Percentiles rank a stretch among this genome's conserved stretches.
phyloP scores from a whole-genome alignment of 768 basidiomycete genomes.

The Coprinopsis sp. region DNA sequence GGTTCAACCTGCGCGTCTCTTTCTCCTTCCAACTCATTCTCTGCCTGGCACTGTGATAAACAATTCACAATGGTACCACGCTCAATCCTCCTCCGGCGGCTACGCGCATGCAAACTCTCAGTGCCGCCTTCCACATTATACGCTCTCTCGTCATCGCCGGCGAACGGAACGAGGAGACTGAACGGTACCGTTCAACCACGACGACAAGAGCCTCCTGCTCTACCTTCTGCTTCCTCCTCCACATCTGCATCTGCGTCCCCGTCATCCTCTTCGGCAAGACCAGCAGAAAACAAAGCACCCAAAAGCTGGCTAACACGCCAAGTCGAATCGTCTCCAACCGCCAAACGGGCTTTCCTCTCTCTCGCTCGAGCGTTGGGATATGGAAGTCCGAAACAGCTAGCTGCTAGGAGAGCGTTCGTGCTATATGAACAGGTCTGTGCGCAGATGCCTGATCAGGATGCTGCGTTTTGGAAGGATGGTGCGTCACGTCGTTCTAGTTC shows the following conservation, averaged over 20 bases:
- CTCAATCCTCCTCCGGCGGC: slow-evolving; percentile 2
- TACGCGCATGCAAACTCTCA: background rate
- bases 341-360: slow-evolving; percentile 40
- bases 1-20: no score
- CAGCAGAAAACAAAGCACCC: slow-evolving; percentile 4
- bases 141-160: no score
- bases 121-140: no score
- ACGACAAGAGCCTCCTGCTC: no score
- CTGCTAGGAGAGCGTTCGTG: slow-evolving; percentile 51
- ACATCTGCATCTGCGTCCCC: background rate
- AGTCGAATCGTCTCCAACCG: slow-evolving; percentile 45
- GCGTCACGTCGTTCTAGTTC: slow-evolving; percentile 17
- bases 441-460: slow-evolving; percentile 53
- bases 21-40: no score
- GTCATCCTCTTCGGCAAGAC: background rate
- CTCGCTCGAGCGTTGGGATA: slow-evolving; percentile 56
- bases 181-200: no score
- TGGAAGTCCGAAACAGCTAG: slow-evolving; percentile 54
- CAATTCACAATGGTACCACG: slow-evolving; percentile 6
- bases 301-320: slow-evolving; percentile 53
- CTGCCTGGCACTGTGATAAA: no score
- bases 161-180: no score
- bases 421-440: slow-evolving; percentile 58
- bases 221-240: background rate
- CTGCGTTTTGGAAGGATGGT: slow-evolving; percentile 64